Percentiles rank a stretch among this genome's conserved stretches.
These are phyloP conservation scores for Cyclotella sp. DNA, from an alignment of 108 stramenopile genomes.

Conservation along the genomic window DNA sequence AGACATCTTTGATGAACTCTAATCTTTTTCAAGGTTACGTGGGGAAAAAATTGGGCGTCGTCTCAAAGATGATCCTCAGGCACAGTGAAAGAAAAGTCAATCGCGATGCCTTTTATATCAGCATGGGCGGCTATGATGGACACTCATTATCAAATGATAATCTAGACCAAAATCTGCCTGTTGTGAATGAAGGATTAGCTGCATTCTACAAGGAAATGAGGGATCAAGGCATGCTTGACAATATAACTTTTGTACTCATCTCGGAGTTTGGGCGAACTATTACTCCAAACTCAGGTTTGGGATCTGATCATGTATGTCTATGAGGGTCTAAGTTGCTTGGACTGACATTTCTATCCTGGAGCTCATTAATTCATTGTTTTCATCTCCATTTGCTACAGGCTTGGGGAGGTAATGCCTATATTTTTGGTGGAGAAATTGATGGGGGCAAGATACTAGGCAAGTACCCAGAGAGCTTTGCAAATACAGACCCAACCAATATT, in stretches of 20 bases:
- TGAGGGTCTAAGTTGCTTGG: not conserved
- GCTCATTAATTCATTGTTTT: not conserved
- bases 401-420: slow-evolving; percentile 66
- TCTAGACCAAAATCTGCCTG: slow-evolving; percentile 32
- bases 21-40: slow-evolving; percentile 16
- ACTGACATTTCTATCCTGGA: not conserved
- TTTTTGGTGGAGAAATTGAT: slow-evolving; percentile 50
- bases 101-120: slow-evolving; percentile 68
- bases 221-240: slow-evolving; percentile 40
- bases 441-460: slow-evolving; percentile 54
- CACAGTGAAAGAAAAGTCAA: slow-evolving; percentile 45
- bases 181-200: slow-evolving; percentile 31
- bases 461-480: slow-evolving; percentile 39
- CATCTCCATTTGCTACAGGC: not conserved
- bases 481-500: slow-evolving; percentile 19
- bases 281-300: slow-evolving; percentile 40
- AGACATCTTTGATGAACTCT: slow-evolving; percentile 1
- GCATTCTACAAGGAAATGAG: slow-evolving; percentile 58
- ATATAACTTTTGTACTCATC: slow-evolving; percentile 45
- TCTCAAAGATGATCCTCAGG: slow-evolving; percentile 53
- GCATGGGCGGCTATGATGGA: slow-evolving; percentile 69
- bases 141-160: slow-evolving; percentile 49
- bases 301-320: slow-evolving; percentile 60
- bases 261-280: slow-evolving; percentile 66
- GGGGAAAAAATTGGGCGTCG: slow-evolving; percentile 30